Evolutionary conservation across 768 basidiomycete species (phyloP), one percentile per base, ranked within the genome.

Genomic region (Macrolepiota dolichaula): DNA sequence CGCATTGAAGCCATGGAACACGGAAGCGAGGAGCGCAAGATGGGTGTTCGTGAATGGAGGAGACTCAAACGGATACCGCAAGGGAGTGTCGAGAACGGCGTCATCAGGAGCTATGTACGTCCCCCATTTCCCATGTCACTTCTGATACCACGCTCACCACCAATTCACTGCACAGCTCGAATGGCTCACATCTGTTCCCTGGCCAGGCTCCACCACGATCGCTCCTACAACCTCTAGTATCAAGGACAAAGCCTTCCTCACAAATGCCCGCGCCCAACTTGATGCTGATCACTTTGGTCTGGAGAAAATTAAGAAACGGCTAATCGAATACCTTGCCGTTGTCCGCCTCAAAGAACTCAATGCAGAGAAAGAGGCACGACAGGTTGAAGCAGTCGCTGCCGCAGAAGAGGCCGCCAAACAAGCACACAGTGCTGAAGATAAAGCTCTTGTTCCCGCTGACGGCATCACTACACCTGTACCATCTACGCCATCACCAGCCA

Each of bases 211-310:
- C 1, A 65, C 69, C n/a, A 65, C 61, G 52, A 63, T 62, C 50
- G 68, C 65, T 37, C 59, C 25, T 61, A 60, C 56, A 6, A 49
- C 66, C 12, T 24, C 69, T 24, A 55, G 62, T 6, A 71, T 89
- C 44, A 76, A 76, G 61, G 81, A 85, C 64, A 76, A 76, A 25
- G 76, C 81, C 3, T 92, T 92, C 77, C 79, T 94, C 27, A 62
- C 79, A 29, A 82, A 80, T 38, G 93, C 95, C 27, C 86, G 91
- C 24, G 77, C 77, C 22, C 93, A 92, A 69, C 84, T 98, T 9
- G 94, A 98, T 66, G 80, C 85, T 12, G 95, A 96, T 62, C 95
- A 98, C 71, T 96, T 88, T 66, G 96, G 96, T 1, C 78, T 98
- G 17, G 92, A 95, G 61, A 92, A 91, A 71, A 89, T 98, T 71